Base-by-base conservation (phyloP, 2,329 filamentous ascomycete genomes). In the Sphaceloma murrayae region DNA sequence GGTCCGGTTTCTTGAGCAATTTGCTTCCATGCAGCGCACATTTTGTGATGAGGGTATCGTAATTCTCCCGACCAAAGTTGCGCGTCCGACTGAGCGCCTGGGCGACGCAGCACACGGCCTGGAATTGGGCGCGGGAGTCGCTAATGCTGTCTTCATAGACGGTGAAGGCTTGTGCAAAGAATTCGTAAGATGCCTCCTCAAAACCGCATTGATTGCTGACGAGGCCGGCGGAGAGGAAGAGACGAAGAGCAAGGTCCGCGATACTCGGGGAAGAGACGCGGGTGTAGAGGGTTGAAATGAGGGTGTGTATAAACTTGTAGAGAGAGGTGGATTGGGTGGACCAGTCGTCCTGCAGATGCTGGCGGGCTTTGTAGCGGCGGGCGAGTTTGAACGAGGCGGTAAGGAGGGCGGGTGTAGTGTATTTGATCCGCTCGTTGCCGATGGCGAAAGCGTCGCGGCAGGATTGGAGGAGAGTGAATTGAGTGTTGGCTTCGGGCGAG, bases 1-100 rank as follows among this genome's bases (percentile, higher is more conserved):
- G 91, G 61, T 98, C 91, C 1, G 91, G 93, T 67, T 98, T 98
- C 65, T 94, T 89, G 54, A 98, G 73, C 52, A 98, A 70, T 63
- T 96, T 98, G 67, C 88, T 95, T 13, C 91, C 89, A 59, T 98
- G 93, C 53, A 96, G 74, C 2, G 93, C 89, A 53, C 87, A 93
- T 66, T 98, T 98, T 7, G 91, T 98, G 59, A 98, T 98, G 24
- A 98, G 72, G 0, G 91, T 98, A 62, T 98, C 93, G 64, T 96
- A 98, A 59, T 96, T 98, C 65, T 98, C 91, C 62, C 89, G 88
- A 50, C 85, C 81, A 61, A 98, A 98, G 57, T 89, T 81, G 47
- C 89, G 75, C 9, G 86, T 89, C 51, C 86, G 82, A 59, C 95
- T 88, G 46, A 98, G 69, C 4, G 85, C 86, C 46, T 83, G 85